Conservation (phyloP, 2,329 filamentous ascomycete genomes). For the Verticillium nubilum region DNA sequence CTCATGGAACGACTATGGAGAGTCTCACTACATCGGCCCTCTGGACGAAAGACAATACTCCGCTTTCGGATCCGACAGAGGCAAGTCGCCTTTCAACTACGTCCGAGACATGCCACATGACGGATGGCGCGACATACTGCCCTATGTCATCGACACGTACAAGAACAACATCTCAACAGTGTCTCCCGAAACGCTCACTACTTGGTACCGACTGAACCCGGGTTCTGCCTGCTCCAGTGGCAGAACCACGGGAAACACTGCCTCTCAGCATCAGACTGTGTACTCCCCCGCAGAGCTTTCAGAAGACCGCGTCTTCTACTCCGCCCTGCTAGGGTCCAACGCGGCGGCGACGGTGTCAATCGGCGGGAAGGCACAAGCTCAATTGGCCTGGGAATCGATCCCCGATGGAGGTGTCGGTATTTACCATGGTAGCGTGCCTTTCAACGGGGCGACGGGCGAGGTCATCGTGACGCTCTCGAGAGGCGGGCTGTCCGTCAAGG, state of each 20-base stretch:
- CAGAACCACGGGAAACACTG: slow-evolving; percentile 20
- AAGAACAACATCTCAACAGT: slow-evolving; percentile 22
- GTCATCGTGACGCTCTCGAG: slow-evolving; percentile 12
- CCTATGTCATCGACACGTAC: slow-evolving; percentile 26
- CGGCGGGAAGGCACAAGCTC: slow-evolving; percentile 6
- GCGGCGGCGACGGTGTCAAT: slow-evolving; percentile 18
- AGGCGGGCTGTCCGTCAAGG: background rate
- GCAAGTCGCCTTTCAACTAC: slow-evolving; percentile 30
- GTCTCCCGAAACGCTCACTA: slow-evolving; percentile 15
- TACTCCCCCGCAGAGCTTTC: slow-evolving; percentile 9
- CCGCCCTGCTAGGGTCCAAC: slow-evolving; percentile 18
- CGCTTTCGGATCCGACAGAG: slow-evolving; percentile 20
- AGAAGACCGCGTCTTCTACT: slow-evolving; percentile 11
- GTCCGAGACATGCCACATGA: slow-evolving; percentile 42
- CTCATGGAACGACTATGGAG: slow-evolving; percentile 44
- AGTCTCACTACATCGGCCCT: slow-evolving; percentile 49
- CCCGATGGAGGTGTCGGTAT: slow-evolving; percentile 19
- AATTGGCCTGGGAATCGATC: slow-evolving; percentile 13
- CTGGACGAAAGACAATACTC: slow-evolving; percentile 20
- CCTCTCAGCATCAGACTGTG: slow-evolving; percentile 15
- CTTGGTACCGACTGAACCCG: slow-evolving; percentile 18
- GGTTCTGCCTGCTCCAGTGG: slow-evolving; percentile 14
- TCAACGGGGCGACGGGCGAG: slow-evolving; percentile 15
- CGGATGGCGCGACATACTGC: slow-evolving; percentile 38
- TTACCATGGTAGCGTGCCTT: slow-evolving; percentile 21